A percentile compares a stretch with the other conserved stretches of the same genome.
Conservation (phyloP, 2,329 filamentous ascomycete genomes). For the Huntiella omanensis region DNA sequence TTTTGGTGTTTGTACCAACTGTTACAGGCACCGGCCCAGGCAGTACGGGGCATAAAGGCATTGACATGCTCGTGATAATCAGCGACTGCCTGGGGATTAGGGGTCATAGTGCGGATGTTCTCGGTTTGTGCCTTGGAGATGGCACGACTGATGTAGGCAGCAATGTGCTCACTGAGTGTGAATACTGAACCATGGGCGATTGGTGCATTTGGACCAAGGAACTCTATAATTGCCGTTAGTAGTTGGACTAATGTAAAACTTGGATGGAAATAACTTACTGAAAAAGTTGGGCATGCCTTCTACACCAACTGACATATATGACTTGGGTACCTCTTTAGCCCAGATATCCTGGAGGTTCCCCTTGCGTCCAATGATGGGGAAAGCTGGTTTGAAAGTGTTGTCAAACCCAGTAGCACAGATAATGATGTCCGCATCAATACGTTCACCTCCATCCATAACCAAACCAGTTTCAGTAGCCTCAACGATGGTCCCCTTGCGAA, state of each 20-base stretch:
- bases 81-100: slow-evolving; percentile 26
- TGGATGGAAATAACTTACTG: slow-evolving; percentile 20
- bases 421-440: slow-evolving; percentile 34
- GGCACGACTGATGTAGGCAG: slow-evolving; percentile 29
- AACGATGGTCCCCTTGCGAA: slow-evolving; percentile 27
- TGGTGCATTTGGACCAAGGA: slow-evolving; percentile 32
- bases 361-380: slow-evolving; percentile 28
- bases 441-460: slow-evolving; percentile 26
- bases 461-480: slow-evolving; percentile 29
- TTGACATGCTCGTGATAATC: slow-evolving; percentile 31
- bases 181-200: slow-evolving; percentile 32
- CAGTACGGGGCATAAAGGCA: slow-evolving; percentile 33
- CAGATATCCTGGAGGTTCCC: slow-evolving; percentile 33
- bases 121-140: slow-evolving; percentile 32
- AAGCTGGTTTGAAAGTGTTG: slow-evolving; percentile 31
- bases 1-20: slow-evolving; percentile 33
- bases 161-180: slow-evolving; percentile 31
- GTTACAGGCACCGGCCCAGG: slow-evolving; percentile 27
- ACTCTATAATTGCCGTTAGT: slow-evolving; percentile 18
- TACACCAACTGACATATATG: slow-evolving; percentile 36
- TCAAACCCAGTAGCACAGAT: slow-evolving; percentile 41
- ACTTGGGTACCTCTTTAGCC: slow-evolving; percentile 23
- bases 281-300: slow-evolving; percentile 36
- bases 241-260: not conserved
- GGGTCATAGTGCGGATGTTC: slow-evolving; percentile 26